These are phyloP conservation scores for Acacia pycnantha DNA, from an alignment of 331 rosid species.

Conservation along the genomic window DNA sequence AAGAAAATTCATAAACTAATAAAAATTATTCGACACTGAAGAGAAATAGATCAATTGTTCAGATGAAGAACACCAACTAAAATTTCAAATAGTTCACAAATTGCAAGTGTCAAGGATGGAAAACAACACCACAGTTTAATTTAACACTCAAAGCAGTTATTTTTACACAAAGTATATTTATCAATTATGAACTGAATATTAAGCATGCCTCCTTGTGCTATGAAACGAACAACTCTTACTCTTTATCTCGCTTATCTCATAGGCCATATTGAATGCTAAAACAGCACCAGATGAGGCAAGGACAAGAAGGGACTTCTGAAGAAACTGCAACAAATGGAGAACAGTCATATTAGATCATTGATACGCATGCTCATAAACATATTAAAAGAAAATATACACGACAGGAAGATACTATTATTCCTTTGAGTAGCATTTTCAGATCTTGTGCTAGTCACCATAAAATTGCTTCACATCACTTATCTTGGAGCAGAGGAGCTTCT, in stretches of 20 bases:
- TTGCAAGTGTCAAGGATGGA: not conserved
- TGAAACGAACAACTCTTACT: slow-evolving; percentile 43
- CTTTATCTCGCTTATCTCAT: slow-evolving; percentile 61
- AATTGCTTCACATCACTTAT: not conserved
- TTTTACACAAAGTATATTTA: slow-evolving; percentile 5
- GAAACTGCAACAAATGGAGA: slow-evolving; percentile 27
- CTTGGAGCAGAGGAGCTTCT: not conserved
- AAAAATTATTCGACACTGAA: too few relatives aligned
- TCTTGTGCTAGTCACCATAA: not conserved
- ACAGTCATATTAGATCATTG: slow-evolving; percentile 15
- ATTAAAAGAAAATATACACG: not conserved
- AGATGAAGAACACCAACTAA: not conserved
- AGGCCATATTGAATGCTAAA: slow-evolving; percentile 48
- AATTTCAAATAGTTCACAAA: not conserved
- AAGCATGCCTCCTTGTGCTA: not conserved
- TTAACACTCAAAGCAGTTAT: not conserved
- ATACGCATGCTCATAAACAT: not conserved
- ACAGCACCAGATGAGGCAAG: slow-evolving; percentile 19
- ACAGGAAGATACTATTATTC: not conserved
- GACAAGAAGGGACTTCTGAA: slow-evolving; percentile 22
- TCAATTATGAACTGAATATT: not conserved
- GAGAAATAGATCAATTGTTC: too few relatives aligned
- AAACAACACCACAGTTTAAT: not conserved
- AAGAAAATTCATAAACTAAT: too few relatives aligned
- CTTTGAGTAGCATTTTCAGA: not conserved